A percentile compares a stretch with the other conserved stretches of the same genome.
phyloP scores from a whole-genome alignment of 495 filamentous ascomycete genomes.

The Penicillium fimorum region DNA sequence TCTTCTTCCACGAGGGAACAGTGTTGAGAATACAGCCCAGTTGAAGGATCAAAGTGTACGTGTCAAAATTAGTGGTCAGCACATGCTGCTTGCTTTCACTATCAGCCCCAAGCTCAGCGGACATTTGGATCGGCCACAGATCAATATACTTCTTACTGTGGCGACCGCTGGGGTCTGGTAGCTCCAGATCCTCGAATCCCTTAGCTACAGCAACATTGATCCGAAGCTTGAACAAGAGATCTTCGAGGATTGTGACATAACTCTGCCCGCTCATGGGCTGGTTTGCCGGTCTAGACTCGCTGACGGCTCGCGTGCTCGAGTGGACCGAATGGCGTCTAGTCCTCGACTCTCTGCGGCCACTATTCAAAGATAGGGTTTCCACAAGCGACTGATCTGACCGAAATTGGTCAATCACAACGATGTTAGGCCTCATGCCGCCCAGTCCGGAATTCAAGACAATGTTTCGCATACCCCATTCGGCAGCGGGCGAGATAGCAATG shows the following conservation, averaged over 20 bases:
- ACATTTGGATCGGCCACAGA: constrained; percentile 84
- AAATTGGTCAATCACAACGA: constrained; percentile 75
- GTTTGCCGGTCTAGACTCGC: constrained; percentile 54
- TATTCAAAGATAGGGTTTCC: constrained; percentile 36
- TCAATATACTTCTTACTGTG: constrained; percentile 79
- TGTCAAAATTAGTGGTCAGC: constrained; percentile 88
- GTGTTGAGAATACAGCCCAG: constrained; percentile 82
- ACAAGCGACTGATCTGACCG: constrained; percentile 54
- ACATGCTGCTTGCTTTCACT: constrained; percentile 61
- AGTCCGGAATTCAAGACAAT: constrained; percentile 77
- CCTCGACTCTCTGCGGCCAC: constrained; percentile 27
- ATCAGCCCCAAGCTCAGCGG: constrained; percentile 71
- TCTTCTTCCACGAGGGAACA: constrained; percentile 78
- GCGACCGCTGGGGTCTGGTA: constrained; percentile 55
- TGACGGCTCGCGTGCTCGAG: constrained; percentile 9
- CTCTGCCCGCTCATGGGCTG: constrained; percentile 61
- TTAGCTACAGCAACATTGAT: constrained; percentile 85
- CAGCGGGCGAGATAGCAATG: constrained; percentile 72
- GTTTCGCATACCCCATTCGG: constrained; percentile 86
- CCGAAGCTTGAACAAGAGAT: constrained; percentile 71
- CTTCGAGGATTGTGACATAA: constrained; percentile 83
- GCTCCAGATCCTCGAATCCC: constrained; percentile 74
- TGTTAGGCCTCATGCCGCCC: constrained; percentile 90
- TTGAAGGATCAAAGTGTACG: constrained; percentile 84
- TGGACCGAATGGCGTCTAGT: constrained; percentile 26